phyloP scores from a whole-genome alignment of 2,329 filamentous ascomycete genomes.

The Lachnellula arida region DNA sequence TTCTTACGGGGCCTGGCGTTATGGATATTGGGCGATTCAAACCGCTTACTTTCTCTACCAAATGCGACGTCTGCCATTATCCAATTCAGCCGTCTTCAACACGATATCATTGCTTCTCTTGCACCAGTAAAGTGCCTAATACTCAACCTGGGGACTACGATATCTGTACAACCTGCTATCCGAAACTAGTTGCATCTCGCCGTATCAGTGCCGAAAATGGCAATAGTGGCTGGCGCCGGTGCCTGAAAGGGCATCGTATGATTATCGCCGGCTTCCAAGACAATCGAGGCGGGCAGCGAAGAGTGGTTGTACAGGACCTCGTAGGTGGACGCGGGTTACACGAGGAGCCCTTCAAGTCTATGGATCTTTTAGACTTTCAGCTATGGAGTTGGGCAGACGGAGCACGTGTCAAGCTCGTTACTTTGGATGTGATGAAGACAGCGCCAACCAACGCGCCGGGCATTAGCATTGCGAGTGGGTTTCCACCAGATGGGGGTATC shows the following conservation, averaged over 20 bases:
- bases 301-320: constrained; percentile 64
- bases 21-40: constrained; percentile 51
- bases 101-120: constrained; percentile 76
- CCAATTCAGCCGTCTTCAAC: constrained; percentile 64
- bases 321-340: constrained; percentile 72
- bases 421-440: constrained; percentile 45
- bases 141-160: constrained; percentile 72
- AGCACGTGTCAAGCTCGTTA: constrained; percentile 43
- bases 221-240: constrained; percentile 76
- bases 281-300: constrained; percentile 58
- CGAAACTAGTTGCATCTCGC: constrained; percentile 55
- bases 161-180: constrained; percentile 76
- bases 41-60: constrained; percentile 65
- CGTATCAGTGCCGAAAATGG: constrained; percentile 73
- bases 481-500: constrained; percentile 72
- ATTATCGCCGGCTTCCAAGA: constrained; percentile 72
- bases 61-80: constrained; percentile 73
- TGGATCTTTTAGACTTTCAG: constrained; percentile 36
- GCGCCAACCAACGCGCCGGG: constrained; percentile 29
- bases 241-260: constrained; percentile 79
- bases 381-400: constrained; percentile 49
- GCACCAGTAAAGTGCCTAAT: constrained; percentile 51
- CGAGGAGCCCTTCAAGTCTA: constrained; percentile 43
- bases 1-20: constrained; percentile 44
- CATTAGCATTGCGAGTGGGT: constrained; percentile 32